Base-by-base conservation (phyloP, 495 filamentous ascomycete genomes). In the Aspergillus heteromorphus region DNA sequence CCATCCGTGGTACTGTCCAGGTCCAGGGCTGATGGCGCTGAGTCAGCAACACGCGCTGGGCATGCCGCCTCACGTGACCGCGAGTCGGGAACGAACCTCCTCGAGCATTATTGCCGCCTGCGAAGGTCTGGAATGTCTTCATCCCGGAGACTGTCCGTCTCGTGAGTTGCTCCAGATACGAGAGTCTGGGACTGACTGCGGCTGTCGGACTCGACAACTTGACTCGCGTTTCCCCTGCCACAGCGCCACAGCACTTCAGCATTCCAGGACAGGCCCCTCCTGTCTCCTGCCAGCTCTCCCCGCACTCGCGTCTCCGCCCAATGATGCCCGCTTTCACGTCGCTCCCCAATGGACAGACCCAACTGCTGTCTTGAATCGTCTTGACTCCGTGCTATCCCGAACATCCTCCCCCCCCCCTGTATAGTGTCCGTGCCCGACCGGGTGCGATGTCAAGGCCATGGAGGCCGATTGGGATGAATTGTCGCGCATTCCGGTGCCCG, bases 401-500 rank as follows among this genome's bases (percentile, higher is more conserved):
- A 16, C 6, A 52, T 42, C 38, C 20, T 14, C 40, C n/a, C 40
- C 40, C 18, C 8, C 19, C 17, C 21, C 13, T 21, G 21, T 27
- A 3, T 25, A 47, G 21, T 47, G 31, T 27, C 53, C 57, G 50
- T 38, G 18, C 49, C 11, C 30, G 51, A 56, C 59, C 61, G 36
- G 55, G 51, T 51, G 59, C 36, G 45, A 50, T 50, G 40, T 57
- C 49, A 54, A 55, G 58, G 60, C 48, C 51, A 78, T 78, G 75
- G 75, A 78, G 62, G 69, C 71, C 49, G 75, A 78, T 51, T 78
- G 75, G 75, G 61, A 72, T 63, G 73, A 92, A 83, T 75, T 91
- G 67, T 81, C 82, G 71, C 81, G 86, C 65, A 78, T 88, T 67
- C 76, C 79, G 57, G 78, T 88, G 66, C 87, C 87, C 51, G 81